Evolutionary conservation across 2,329 filamentous ascomycete genomes (phyloP).

Genomic region (Sphaerulina populicola): DNA sequence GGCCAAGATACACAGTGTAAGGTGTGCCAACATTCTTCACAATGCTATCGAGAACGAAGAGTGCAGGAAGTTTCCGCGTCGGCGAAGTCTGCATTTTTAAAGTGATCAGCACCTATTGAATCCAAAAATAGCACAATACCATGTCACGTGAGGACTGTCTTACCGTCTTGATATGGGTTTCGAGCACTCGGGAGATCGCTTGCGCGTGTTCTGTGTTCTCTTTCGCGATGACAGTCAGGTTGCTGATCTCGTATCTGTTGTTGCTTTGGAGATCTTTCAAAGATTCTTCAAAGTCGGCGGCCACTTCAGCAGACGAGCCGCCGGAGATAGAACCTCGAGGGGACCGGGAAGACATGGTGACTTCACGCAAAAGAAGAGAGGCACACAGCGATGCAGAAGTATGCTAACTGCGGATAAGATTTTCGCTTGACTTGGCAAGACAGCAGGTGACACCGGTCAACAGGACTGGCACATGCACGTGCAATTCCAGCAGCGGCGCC

Average conservation of each 20-base stretch:
- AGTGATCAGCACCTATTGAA: constrained; percentile 34
- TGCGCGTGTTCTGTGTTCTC: constrained; percentile 95
- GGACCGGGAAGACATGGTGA: constrained; percentile 50
- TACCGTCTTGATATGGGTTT: constrained; percentile 93
- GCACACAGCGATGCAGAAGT: constrained; percentile 20
- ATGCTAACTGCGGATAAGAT: constrained; percentile 20
- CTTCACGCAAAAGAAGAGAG: constrained; percentile 18
- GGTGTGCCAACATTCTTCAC: constrained; percentile 98
- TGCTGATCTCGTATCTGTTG: constrained; percentile 91
- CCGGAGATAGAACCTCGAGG: constrained; percentile 34
- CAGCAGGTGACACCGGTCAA: neutral
- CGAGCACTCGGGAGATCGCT: constrained; percentile 80
- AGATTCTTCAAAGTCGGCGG: constrained; percentile 87
- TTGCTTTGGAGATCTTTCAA: constrained; percentile 86
- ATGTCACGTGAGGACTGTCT: constrained; percentile 36
- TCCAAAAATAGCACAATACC: constrained; percentile 6
- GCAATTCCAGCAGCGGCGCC: neutral
- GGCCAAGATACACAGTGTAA: constrained; percentile 89
- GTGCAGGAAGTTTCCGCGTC: constrained; percentile 81
- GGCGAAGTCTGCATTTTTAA: constrained; percentile 60
- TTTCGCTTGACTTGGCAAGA: neutral
- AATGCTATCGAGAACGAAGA: constrained; percentile 96
- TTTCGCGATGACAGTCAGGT: constrained; percentile 91
- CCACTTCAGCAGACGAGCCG: constrained; percentile 67
- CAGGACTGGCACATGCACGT: constrained; percentile 5